phyloP scores from a whole-genome alignment of 78 protist genomes.

The Pelomyxa schiedti region DNA sequence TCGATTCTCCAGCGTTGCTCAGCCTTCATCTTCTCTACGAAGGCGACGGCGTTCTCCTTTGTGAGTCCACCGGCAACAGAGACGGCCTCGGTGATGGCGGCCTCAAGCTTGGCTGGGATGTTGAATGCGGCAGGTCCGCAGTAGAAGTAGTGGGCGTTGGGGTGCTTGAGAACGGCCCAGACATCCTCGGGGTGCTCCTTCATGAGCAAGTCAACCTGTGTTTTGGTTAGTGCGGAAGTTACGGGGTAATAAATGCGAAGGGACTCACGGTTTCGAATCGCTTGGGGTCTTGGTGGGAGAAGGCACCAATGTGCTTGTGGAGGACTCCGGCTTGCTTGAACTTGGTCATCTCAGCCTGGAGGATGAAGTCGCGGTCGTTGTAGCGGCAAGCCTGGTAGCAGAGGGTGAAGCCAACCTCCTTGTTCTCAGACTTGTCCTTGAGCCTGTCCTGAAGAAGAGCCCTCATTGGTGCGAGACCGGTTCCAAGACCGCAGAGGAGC shows the following conservation, averaged over 20 bases:
- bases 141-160: not conserved
- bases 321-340: slow-evolving; percentile 21
- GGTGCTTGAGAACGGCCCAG: not conserved
- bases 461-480: slow-evolving; percentile 68
- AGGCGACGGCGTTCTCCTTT: not conserved
- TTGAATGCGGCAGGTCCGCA: not conserved
- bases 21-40: not conserved
- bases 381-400: slow-evolving; percentile 66
- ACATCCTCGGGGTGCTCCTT: not conserved
- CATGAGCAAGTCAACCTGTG: not conserved
- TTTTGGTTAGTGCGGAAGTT: no score
- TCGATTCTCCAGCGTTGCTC: not conserved
- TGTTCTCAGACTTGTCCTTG: not conserved
- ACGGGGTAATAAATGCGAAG: no score
- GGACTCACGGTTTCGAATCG: not conserved
- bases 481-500: slow-evolving; percentile 49
- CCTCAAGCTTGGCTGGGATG: not conserved
- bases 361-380: slow-evolving; percentile 47
- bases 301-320: slow-evolving; percentile 36
- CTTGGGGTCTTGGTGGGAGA: slow-evolving; percentile 22
- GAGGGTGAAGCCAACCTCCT: slow-evolving; percentile 19
- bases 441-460: slow-evolving; percentile 38
- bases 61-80: not conserved
- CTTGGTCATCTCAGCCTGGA: slow-evolving; percentile 38
- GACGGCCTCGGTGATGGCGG: not conserved